Evolutionary conservation across 768 basidiomycete genomes (phyloP).

Genomic region (Rhodosporidiobolus sp.): DNA sequence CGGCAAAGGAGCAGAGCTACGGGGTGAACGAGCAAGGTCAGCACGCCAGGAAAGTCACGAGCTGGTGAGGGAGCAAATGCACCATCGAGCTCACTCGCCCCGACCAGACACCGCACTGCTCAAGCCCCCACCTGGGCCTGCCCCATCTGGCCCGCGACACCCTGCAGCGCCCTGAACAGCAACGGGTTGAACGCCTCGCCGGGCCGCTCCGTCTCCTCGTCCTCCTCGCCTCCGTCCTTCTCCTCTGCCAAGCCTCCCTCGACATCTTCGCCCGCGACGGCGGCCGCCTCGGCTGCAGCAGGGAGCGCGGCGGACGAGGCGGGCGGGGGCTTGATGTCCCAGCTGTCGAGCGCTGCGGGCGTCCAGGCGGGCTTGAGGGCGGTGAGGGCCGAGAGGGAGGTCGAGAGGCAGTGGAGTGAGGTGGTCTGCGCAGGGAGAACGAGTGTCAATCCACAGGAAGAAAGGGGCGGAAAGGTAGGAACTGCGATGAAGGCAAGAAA

Average conservation of each 20-base stretch:
- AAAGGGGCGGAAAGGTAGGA: too few species aligned
- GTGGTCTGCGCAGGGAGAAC: slow-evolving; percentile 57
- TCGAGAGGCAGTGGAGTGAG: slow-evolving; percentile 55
- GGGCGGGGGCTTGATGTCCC: slow-evolving; percentile 64
- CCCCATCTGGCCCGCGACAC: slow-evolving; percentile 56
- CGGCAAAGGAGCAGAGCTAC: too few species aligned
- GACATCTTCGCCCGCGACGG: slow-evolving; percentile 19
- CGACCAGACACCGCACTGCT: neutral
- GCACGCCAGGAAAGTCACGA: too few species aligned
- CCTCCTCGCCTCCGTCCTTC: slow-evolving; percentile 39
- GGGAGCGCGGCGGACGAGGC: slow-evolving; percentile 53
- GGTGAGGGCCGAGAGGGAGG: slow-evolving; percentile 70
- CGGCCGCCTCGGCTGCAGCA: slow-evolving; percentile 47
- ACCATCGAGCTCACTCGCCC: too few species aligned
- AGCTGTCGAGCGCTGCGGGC: slow-evolving; percentile 75
- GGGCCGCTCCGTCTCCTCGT: slow-evolving; percentile 1
- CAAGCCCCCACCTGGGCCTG: neutral
- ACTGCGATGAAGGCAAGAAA: too few species aligned
- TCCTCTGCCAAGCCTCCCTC: slow-evolving; percentile 21
- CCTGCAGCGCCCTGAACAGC: slow-evolving; percentile 72
- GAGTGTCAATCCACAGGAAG: neutral
- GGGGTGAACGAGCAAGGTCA: too few species aligned
- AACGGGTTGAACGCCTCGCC: slow-evolving; percentile 48
- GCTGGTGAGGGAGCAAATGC: too few species aligned
- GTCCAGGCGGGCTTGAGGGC: slow-evolving; percentile 75